Evolutionary conservation across 2,329 filamentous ascomycete genomes (phyloP), one percentile per base, ranked within the genome.

Genomic region (Bipolaris cookei): DNA sequence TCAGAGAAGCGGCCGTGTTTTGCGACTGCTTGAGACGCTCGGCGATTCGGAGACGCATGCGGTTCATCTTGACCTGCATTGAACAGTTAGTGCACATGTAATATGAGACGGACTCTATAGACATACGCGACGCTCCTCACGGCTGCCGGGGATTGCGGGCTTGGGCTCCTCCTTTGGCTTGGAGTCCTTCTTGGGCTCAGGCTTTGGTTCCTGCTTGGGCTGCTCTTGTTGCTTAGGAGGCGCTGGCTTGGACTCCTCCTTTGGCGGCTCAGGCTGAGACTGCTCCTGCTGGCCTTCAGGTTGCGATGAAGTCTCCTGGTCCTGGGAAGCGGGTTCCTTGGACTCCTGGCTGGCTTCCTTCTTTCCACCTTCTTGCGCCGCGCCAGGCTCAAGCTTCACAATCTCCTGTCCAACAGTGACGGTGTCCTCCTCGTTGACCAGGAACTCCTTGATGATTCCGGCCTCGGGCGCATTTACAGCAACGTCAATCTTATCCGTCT

Each of bases 401-500:
- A 99, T 83, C 62, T 97, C 93, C 77, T 99, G 95, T 44, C 94
- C 95, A 56, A 98, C 95, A 8, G 86, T 90, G 37, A 99, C 95
- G 20, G 93, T 98, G 74, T 97, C 95, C 75, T 98, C 95, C 78
- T 98, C 95, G 62, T 87, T 91, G 63, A 89, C 95, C 30, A 98
- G 83, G 56, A 97, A 87, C 78, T 98, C 92, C 78, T 92, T 96
- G 79, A 99, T 91, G 28, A 88, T 90, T 66, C 95, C 95, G 38
- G 94, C 87, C 69, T 94, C 89, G 6, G 95, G 91, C 14, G 95
- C 93, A 78, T 97, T 98, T 73, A 99, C 93, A 23, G 94, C 89
- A 43, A 99, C 92, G 77, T 99, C 95, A 74, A 98, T 98, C 92
- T 99, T 99, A 85, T 99, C 95, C 13, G 95, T 99, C 81, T 99